These are phyloP conservation scores for Penicillium odoratum DNA, from an alignment of 495 filamentous ascomycete species.

Conservation along the genomic window DNA sequence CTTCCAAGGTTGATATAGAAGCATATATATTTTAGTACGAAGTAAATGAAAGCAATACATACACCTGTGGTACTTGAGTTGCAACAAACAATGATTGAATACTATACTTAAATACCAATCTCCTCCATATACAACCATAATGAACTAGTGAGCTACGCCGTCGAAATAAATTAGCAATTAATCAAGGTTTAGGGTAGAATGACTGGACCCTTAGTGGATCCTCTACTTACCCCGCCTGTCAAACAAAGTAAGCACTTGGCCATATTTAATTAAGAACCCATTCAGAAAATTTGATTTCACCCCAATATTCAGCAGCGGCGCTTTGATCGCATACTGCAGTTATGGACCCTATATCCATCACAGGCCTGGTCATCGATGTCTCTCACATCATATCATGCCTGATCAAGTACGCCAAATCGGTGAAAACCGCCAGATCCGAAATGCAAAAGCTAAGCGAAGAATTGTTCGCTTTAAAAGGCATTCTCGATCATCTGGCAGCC, in stretches of 20 bases:
- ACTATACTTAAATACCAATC: too few species aligned
- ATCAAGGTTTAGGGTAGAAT: background rate
- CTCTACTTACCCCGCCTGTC: slow-evolving; percentile 12
- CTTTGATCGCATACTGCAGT: background rate
- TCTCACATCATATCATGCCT: slow-evolving; percentile 15
- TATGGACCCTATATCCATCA: slow-evolving; percentile 25
- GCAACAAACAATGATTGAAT: too few species aligned
- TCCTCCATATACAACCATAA: too few species aligned
- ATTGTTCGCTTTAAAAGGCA: slow-evolving; percentile 24
- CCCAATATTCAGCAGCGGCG: too few species aligned
- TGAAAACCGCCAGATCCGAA: slow-evolving; percentile 19
- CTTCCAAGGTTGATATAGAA: too few species aligned
- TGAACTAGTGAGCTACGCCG: too few species aligned
- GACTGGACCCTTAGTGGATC: background rate
- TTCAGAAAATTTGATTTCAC: too few species aligned
- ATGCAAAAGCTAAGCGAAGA: slow-evolving; percentile 25
- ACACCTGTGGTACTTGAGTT: too few species aligned
- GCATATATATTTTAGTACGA: too few species aligned
- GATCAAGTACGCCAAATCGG: slow-evolving; percentile 23
- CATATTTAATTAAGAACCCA: too few species aligned
- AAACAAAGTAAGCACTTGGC: background rate
- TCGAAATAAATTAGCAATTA: background rate
- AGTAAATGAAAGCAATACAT: too few species aligned
- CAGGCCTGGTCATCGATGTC: slow-evolving; percentile 18
- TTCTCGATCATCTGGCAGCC: slow-evolving; percentile 19